Conservation (phyloP, 129 eudicot species). For the Lactuca sativa region DNA sequence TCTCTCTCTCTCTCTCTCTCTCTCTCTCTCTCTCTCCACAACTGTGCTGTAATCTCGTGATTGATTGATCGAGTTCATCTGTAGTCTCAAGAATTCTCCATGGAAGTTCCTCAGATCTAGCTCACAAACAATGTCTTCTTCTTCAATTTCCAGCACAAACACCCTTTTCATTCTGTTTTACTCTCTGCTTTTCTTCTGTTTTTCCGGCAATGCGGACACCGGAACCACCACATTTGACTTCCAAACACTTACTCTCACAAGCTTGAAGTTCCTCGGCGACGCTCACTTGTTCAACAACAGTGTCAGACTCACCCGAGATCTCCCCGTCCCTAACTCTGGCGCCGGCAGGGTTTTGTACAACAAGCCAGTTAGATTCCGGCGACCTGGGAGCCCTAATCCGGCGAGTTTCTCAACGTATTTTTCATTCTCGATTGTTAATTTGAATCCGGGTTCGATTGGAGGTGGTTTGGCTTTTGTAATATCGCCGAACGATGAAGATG, state of each 20-base stretch:
- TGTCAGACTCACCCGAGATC: conserved; percentile 68
- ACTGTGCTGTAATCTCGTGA: conserved; percentile 6
- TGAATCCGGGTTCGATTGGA: conserved; percentile 83
- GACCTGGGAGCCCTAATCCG: conserved; percentile 38
- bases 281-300: conserved; percentile 69
- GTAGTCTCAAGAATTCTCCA: not conserved
- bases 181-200: conserved; percentile 25
- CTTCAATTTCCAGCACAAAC: conserved; percentile 4
- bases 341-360: conserved; percentile 69
- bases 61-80: conserved; percentile 2
- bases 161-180: not conserved
- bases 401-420: conserved; percentile 71
- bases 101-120: conserved; percentile 41
- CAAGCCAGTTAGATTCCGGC: conserved; percentile 66
- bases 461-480: conserved; percentile 84
- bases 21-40: conserved; percentile 30
- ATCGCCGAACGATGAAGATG: conserved; percentile 55
- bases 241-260: conserved; percentile 57
- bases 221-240: conserved; percentile 64
- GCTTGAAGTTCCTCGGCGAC: conserved; percentile 79
- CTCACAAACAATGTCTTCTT: conserved; percentile 27
- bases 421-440: conserved; percentile 50
- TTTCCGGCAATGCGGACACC: conserved; percentile 34
- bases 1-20: conserved; percentile 29
- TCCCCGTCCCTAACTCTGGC: conserved; percentile 87